phyloP scores from a whole-genome alignment of 2,329 filamentous ascomycete species.

The Fusarium bulbicola region DNA sequence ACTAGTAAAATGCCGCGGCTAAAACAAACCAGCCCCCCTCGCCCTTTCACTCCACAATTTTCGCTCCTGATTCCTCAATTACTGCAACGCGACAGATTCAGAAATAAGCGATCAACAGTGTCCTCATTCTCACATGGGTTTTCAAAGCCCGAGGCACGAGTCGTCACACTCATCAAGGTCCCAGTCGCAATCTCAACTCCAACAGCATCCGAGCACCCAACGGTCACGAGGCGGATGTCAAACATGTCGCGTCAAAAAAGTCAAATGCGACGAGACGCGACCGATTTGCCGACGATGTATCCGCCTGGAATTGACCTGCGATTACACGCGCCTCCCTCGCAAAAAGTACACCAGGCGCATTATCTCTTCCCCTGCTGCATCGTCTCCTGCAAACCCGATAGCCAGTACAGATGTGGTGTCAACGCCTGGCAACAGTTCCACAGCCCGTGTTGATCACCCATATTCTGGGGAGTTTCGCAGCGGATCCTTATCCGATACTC shows the following conservation, averaged over 20 bases:
- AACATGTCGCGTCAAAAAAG: background rate
- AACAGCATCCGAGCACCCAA: background rate
- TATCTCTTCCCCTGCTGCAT: background rate
- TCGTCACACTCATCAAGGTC: background rate
- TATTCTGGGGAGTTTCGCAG: background rate
- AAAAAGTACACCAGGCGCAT: background rate
- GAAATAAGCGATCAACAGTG: background rate
- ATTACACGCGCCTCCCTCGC: background rate
- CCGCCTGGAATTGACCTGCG: background rate
- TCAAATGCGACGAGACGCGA: background rate
- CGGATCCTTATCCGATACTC: background rate
- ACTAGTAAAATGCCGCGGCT: background rate
- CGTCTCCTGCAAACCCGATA: background rate
- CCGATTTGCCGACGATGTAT: background rate
- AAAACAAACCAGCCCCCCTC: background rate
- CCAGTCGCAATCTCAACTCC: background rate
- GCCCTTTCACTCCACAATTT: background rate
- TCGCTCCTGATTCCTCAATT: background rate
- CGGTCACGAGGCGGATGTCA: background rate
- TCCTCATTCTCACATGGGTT: background rate
- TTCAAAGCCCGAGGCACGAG: background rate
- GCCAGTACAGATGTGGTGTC: background rate
- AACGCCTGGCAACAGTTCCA: background rate
- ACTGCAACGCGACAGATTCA: background rate
- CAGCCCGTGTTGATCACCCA: no score